Conservation (phyloP, 177 flowering plant species). For the Tripterygium wilfordii region DNA sequence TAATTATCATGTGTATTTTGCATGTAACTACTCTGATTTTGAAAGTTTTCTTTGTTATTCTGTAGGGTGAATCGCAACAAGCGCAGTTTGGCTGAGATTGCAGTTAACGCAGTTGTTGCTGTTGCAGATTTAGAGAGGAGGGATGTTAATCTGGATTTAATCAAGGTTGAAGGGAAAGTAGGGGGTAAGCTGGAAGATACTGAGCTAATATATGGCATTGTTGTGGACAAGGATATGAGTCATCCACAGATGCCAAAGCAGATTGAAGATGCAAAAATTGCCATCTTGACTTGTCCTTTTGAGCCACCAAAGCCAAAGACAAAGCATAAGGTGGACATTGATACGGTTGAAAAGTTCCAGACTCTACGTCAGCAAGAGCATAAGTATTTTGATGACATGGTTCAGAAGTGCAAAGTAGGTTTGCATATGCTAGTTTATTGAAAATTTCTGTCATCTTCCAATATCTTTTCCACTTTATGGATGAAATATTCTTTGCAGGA, state of each 20-base stretch:
- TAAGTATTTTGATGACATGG: conserved; percentile 98
- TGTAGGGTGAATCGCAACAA: conserved; percentile 96
- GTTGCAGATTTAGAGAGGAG: conserved; percentile 97
- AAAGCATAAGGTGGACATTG: conserved; percentile 99
- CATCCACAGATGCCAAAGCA: conserved; percentile 99
- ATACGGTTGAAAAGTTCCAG: conserved; percentile 93
- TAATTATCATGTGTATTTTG: too few species aligned
- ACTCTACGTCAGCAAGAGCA: conserved; percentile 82
- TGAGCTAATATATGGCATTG: conserved; percentile 82
- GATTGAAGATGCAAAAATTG: conserved; percentile 89
- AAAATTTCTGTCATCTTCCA: too few species aligned
- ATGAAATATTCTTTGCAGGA: conserved; percentile 52
- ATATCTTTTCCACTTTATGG: too few species aligned
- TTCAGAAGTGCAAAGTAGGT: conserved; percentile 90
- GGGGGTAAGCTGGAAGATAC: conserved; percentile 98
- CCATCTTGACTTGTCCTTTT: conserved; percentile 95
- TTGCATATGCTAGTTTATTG: neutral
- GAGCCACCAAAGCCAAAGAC: conserved; percentile 99
- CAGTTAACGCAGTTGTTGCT: conserved; percentile 92
- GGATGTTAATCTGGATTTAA: conserved; percentile 91
- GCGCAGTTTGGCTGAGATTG: conserved; percentile 89
- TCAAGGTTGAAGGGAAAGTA: conserved; percentile 96
- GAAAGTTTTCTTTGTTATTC: conserved; percentile 35
- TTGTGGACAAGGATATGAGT: conserved; percentile 99
- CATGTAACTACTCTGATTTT: conserved; percentile 21